phyloP scores from a whole-genome alignment of 257 asterid genomes.

The Knoxia roxburghii region DNA sequence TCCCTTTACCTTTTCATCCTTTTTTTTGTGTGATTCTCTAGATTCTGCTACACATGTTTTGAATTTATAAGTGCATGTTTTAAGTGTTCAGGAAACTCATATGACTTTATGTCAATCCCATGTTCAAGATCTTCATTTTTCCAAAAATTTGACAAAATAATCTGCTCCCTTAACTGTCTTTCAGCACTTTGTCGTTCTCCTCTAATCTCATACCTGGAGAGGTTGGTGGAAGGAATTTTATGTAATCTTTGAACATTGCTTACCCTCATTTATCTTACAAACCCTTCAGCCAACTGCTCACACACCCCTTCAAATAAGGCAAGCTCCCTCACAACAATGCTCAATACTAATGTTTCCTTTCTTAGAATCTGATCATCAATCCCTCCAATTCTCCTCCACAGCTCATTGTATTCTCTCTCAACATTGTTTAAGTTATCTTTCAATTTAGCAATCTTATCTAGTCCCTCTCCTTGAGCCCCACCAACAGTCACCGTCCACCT shows the following conservation, averaged over 20 bases:
- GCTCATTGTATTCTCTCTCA: constrained; percentile 47
- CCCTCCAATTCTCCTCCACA: constrained; percentile 60
- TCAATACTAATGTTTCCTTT: constrained; percentile 62
- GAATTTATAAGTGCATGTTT: too few species aligned
- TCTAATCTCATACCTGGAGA: too few species aligned
- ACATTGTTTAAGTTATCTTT: constrained; percentile 37
- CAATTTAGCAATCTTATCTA: constrained; percentile 33
- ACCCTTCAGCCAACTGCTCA: constrained; percentile 46
- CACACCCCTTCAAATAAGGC: constrained; percentile 61
- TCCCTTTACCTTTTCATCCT: constrained; percentile 64
- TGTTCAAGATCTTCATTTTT: too few species aligned
- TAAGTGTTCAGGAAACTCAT: too few species aligned
- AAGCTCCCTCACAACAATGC: constrained; percentile 87
- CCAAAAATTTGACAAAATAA: too few species aligned
- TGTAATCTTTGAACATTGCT: constrained; percentile 43
- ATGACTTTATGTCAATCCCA: too few species aligned
- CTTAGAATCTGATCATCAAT: constrained; percentile 59
- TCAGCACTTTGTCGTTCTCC: too few species aligned
- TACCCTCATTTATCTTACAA: constrained; percentile 42
- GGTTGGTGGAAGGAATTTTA: too few species aligned
- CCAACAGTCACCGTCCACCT: constrained; percentile 38
- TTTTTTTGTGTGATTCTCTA: too few species aligned
- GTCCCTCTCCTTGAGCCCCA: constrained; percentile 25
- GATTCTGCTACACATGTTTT: too few species aligned
- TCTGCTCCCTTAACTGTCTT: too few species aligned